phyloP scores from a whole-genome alignment of 2,329 filamentous ascomycete species.

The Chaetomiaceae sp. region DNA sequence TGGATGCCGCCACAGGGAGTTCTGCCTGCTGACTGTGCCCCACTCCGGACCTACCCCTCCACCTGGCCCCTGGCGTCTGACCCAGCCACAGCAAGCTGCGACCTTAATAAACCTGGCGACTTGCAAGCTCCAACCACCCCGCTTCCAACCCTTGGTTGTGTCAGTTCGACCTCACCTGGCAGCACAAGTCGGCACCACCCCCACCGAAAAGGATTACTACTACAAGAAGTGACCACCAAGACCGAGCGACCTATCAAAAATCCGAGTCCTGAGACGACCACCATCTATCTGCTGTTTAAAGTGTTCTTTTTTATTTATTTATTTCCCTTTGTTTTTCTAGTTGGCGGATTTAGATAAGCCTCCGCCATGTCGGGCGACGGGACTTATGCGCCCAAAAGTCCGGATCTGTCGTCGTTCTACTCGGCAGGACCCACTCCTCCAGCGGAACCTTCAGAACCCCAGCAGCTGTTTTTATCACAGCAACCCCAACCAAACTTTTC shows the following conservation, averaged over 20 bases:
- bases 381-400: slow-evolving; percentile 53
- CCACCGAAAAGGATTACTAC: slow-evolving; percentile 13
- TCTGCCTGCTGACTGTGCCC: slow-evolving; percentile 9
- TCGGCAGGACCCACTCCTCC: slow-evolving; percentile 33
- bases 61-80: slow-evolving; percentile 5
- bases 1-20: background rate
- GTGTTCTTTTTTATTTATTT: slow-evolving; percentile 16
- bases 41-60: slow-evolving; percentile 13
- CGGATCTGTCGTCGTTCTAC: slow-evolving; percentile 55
- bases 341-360: background rate
- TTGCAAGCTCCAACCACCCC: slow-evolving; percentile 22
- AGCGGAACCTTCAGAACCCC: slow-evolving; percentile 27
- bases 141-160: slow-evolving; percentile 12
- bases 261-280: slow-evolving; percentile 2
- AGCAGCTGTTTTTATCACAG: slow-evolving; percentile 33
- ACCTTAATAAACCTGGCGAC: slow-evolving; percentile 14
- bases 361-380: slow-evolving; percentile 47
- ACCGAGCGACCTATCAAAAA: slow-evolving; percentile 17
- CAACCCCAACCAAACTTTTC: slow-evolving; percentile 25
- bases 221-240: slow-evolving; percentile 4
- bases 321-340: background rate
- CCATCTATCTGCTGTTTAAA: background rate
- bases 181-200: slow-evolving; percentile 5
- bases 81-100: slow-evolving; percentile 18
- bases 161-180: background rate